Evolutionary conservation across 257 asterid species (phyloP).

Genomic region (Plantago elongata): DNA sequence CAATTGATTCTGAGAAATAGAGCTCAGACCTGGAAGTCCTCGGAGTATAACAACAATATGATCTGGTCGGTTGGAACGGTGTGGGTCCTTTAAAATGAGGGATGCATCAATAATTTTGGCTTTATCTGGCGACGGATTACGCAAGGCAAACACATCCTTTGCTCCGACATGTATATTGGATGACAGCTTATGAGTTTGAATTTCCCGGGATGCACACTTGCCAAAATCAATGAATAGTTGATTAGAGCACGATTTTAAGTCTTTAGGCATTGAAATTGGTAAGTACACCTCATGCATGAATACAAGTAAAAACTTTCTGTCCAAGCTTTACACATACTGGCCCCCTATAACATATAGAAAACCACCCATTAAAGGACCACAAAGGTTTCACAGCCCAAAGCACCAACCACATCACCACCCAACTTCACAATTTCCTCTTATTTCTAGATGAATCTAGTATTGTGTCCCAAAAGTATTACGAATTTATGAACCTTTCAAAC

Average conservation of each 20-base stretch:
- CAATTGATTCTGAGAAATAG: background rate
- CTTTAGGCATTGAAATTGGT: background rate
- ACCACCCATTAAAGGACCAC: slow-evolving; percentile 11
- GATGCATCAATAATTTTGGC: slow-evolving; percentile 67
- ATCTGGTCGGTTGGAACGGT: slow-evolving; percentile 83
- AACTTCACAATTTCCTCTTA: too few relatives aligned
- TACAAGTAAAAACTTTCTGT: background rate
- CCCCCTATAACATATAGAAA: background rate
- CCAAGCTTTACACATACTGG: too few relatives aligned
- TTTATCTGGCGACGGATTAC: slow-evolving; percentile 39
- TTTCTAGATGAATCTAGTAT: too few relatives aligned
- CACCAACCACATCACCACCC: background rate
- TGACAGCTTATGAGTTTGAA: slow-evolving; percentile 35
- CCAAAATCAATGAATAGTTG: slow-evolving; percentile 11
- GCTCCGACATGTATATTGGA: slow-evolving; percentile 38
- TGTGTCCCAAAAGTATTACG: too few relatives aligned
- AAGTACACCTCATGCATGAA: slow-evolving; percentile 3
- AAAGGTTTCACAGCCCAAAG: slow-evolving; percentile 1
- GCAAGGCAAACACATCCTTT: slow-evolving; percentile 34
- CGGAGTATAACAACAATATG: slow-evolving; percentile 80
- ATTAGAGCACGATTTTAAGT: background rate
- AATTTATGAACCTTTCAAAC: too few relatives aligned
- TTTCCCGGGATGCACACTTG: slow-evolving; percentile 38
- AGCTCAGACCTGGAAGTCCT: slow-evolving; percentile 84
- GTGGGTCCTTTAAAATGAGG: slow-evolving; percentile 78